Conservation (phyloP, 495 filamentous ascomycete species). For the Pseudotulostoma volvatum region DNA sequence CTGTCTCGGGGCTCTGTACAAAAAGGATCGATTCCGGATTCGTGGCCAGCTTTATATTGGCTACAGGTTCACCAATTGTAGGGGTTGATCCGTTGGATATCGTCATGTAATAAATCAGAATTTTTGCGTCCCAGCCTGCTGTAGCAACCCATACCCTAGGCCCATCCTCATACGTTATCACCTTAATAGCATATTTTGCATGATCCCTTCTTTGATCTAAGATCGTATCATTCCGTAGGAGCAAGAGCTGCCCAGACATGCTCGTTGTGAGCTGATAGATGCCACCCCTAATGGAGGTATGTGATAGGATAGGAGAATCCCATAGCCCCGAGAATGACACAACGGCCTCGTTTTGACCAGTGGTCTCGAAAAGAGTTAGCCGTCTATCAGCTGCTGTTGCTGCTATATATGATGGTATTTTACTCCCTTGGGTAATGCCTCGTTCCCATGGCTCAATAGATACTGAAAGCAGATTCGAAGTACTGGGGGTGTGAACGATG, state of each 20-base stretch:
- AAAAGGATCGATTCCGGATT: slow-evolving; percentile 50
- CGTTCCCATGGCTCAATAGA: slow-evolving; percentile 27
- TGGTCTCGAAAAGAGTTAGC: slow-evolving; percentile 28
- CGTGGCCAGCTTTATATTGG: slow-evolving; percentile 31
- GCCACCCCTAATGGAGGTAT: slow-evolving; percentile 17
- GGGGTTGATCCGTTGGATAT: slow-evolving; percentile 5
- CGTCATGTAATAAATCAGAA: slow-evolving; percentile 34
- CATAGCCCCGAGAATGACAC: slow-evolving; percentile 26
- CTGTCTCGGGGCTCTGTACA: slow-evolving; percentile 28
- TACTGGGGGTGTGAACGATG: slow-evolving; percentile 25
- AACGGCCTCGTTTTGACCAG: slow-evolving; percentile 10
- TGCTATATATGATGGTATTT: slow-evolving; percentile 16
- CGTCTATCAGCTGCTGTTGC: slow-evolving; percentile 38
- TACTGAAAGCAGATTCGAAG: slow-evolving; percentile 39
- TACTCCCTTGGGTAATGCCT: slow-evolving; percentile 3
- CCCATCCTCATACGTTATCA: slow-evolving; percentile 20
- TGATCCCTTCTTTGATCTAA: slow-evolving; percentile 41
- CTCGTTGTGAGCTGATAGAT: slow-evolving; percentile 30
- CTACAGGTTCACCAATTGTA: slow-evolving; percentile 25
- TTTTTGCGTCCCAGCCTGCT: slow-evolving; percentile 47
- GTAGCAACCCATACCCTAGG: slow-evolving; percentile 36
- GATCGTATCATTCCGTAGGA: slow-evolving; percentile 21
- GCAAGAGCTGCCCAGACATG: slow-evolving; percentile 47
- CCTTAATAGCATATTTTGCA: slow-evolving; percentile 44
- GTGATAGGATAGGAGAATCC: slow-evolving; percentile 44